Percentiles rank a stretch among this genome's conserved stretches.
Evolutionary conservation across 2,329 filamentous ascomycete species (phyloP).

Genomic region (Colletotrichum brevisporum): DNA sequence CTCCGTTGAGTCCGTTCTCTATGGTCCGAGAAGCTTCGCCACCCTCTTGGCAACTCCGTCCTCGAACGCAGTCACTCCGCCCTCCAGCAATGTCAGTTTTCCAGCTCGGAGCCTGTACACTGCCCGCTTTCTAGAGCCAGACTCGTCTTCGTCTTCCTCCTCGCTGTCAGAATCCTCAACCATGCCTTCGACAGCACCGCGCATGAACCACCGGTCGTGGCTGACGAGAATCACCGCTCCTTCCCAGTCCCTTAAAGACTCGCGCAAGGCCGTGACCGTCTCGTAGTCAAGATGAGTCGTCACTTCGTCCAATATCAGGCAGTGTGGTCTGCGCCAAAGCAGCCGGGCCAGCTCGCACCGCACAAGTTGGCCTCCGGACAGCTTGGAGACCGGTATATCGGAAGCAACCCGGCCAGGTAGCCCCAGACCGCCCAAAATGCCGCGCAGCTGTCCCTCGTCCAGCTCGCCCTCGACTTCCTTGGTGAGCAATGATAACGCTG

Average conservation of each 20-base stretch:
- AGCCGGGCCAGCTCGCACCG: conserved; percentile 75
- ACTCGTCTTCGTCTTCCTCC: conserved; percentile 60
- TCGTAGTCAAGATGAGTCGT: conserved; percentile 90
- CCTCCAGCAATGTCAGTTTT: conserved; percentile 66
- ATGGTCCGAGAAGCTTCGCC: conserved; percentile 53
- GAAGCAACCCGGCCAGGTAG: conserved; percentile 79
- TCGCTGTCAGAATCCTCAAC: conserved; percentile 54
- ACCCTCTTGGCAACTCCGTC: conserved; percentile 72
- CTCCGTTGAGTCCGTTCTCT: neutral
- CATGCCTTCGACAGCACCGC: conserved; percentile 78
- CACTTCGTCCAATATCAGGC: conserved; percentile 83
- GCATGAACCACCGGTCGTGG: conserved; percentile 87
- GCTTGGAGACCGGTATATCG: conserved; percentile 78
- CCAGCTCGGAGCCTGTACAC: conserved; percentile 75
- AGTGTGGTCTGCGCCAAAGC: conserved; percentile 78
- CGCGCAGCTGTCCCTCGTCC: conserved; percentile 77
- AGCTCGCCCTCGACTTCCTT: conserved; percentile 66
- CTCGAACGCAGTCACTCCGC: conserved; percentile 77
- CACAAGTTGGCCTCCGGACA: conserved; percentile 86
- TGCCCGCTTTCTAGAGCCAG: conserved; percentile 60
- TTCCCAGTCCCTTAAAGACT: conserved; percentile 76
- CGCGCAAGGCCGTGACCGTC: conserved; percentile 79
- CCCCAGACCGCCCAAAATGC: conserved; percentile 77
- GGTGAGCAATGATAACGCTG: conserved; percentile 75
- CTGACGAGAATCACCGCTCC: conserved; percentile 84